Base-by-base conservation (phyloP, 345 rosid species). In the Arabidopsis arenosa region DNA sequence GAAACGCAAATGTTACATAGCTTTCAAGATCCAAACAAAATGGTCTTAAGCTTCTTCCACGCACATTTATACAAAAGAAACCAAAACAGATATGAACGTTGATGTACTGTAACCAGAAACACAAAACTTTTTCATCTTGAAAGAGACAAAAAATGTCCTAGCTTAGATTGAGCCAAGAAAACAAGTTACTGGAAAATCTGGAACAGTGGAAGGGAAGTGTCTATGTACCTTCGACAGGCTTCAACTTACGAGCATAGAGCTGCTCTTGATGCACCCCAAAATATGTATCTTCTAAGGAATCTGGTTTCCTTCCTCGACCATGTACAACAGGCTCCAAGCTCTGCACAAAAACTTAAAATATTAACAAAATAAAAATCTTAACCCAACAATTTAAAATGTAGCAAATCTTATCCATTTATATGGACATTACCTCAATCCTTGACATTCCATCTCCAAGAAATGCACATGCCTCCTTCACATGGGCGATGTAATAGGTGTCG, bases 371-470 rank as follows among this genome's bases (percentile, higher is more conserved):
- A 64, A 66, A 80, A 73, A 61, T 52, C 51, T 41, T 7, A 41
- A n/a, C 60, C 32, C 36, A 63, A 63, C 59, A 44, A 53, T n/a
- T 3, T 1, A n/a, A 53, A 40, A 64, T 21, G 33, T 45, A 23
- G 36, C 26, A 56, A 7, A 70, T 56, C 21, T 71, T 65, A 33
- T 57, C 68, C 56, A 65, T 40, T 32, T 18, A 33, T 67, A 39
- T 13, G 40, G 44, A 63, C 81, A 49, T 86, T 63, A 91, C 98
- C 83, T 93, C 98, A 72, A 93, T 89, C 81, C 75, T 90, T 56
- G 98, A 88, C 97, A 93, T 93, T 70, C 97, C 97, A 81, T 90
- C 97, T 57, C 96, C 98, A 15, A 91, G 86, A 83, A 93, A 93
- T 55, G 98, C 98, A 77, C 97, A 93, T 35, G 98, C 94, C 66